Conservation (phyloP, 768 basidiomycete species). For the Trametes villosa region DNA sequence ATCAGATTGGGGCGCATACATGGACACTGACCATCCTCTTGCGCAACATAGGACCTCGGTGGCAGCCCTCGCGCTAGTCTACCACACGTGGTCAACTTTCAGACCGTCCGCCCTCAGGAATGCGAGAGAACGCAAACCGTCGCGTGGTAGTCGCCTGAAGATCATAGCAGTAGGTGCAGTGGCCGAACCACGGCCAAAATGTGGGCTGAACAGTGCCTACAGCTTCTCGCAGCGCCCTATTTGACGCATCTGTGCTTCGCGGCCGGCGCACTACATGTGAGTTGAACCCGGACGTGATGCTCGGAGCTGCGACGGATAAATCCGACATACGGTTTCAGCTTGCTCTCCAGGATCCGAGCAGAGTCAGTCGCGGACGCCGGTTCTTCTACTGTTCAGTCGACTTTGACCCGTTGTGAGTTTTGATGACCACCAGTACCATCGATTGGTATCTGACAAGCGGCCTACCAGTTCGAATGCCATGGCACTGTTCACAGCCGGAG, state of each 20-base stretch:
- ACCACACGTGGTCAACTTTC: slow-evolving; percentile 20
- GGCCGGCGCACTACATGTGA: slow-evolving; percentile 23
- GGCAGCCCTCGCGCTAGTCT: slow-evolving; percentile 20
- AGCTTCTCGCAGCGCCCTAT: slow-evolving; percentile 28
- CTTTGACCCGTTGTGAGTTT: slow-evolving; percentile 29
- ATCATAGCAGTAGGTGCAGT: slow-evolving; percentile 10
- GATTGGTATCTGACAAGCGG: too few relatives aligned
- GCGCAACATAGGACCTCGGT: slow-evolving; percentile 18
- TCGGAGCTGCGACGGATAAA: neutral
- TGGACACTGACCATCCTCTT: too few relatives aligned
- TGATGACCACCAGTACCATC: too few relatives aligned
- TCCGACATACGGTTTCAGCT: slow-evolving; percentile 12
- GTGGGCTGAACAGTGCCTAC: too few relatives aligned
- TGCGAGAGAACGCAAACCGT: neutral
- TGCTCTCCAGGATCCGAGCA: slow-evolving; percentile 26
- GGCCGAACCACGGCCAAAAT: neutral
- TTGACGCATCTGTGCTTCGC: slow-evolving; percentile 23
- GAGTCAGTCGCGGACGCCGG: slow-evolving; percentile 26
- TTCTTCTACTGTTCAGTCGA: slow-evolving; percentile 38
- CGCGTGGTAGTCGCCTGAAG: neutral
- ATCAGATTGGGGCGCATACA: neutral
- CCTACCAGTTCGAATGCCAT: slow-evolving; percentile 28
- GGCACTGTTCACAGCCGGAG: slow-evolving; percentile 26
- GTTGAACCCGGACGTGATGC: neutral
- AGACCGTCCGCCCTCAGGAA: neutral